Conservation (phyloP, 2,329 filamentous ascomycete genomes). For the Claviceps fusiformis region DNA sequence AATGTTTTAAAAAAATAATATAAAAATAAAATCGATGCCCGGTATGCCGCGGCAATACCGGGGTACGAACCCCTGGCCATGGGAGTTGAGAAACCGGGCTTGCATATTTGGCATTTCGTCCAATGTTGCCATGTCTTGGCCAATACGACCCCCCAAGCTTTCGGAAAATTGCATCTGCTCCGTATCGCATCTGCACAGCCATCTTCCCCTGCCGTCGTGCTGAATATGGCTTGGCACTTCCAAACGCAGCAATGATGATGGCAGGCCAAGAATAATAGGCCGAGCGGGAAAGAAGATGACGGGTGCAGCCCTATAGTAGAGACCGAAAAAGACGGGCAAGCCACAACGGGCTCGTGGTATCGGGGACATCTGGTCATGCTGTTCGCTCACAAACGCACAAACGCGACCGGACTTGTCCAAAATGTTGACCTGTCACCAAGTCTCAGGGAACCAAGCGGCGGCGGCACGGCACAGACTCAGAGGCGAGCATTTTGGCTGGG, state of each 20-base stretch:
- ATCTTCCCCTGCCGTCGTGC: background rate
- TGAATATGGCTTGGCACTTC: background rate
- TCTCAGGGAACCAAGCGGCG: background rate
- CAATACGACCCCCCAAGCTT: background rate
- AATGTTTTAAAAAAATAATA: too few species aligned
- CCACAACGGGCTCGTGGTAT: background rate
- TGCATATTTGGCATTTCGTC: background rate
- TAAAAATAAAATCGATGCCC: background rate
- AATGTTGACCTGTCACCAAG: background rate
- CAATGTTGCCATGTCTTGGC: background rate
- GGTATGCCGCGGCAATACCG: background rate
- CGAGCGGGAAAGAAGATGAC: background rate
- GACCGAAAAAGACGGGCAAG: background rate
- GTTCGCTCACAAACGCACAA: background rate
- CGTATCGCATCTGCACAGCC: background rate
- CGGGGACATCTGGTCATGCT: background rate
- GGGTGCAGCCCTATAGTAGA: background rate
- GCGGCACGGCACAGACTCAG: background rate
- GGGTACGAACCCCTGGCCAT: background rate
- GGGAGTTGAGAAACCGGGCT: background rate
- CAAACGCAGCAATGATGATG: background rate
- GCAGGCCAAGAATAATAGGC: background rate
- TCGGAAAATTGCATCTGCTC: background rate
- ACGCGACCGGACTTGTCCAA: slow-evolving; percentile 3
- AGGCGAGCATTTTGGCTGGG: background rate